Conservation (phyloP, 441 rosid genomes). For the Metrosideros polymorpha region DNA sequence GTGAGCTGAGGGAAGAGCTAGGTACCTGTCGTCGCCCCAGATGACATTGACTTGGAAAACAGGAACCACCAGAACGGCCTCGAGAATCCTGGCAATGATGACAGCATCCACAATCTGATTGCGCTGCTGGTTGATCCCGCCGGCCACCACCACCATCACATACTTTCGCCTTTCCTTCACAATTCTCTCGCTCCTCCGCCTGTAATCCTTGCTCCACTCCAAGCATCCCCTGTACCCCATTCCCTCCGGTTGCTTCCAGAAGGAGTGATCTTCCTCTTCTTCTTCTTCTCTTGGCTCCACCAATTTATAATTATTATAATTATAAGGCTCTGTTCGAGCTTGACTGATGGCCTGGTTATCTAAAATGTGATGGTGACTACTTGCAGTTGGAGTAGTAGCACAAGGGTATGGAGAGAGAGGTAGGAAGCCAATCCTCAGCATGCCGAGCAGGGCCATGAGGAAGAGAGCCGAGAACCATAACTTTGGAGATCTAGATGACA, state of each 20-base stretch:
- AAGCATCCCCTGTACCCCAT: conserved; percentile 9
- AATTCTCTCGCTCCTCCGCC: not conserved
- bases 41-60: conserved; percentile 9
- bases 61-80: conserved; percentile 11
- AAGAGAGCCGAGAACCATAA: conserved; percentile 1
- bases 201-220: conserved; percentile 3
- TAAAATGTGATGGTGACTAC: not conserved
- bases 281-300: not conserved
- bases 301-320: not conserved
- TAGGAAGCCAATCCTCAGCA: not conserved
- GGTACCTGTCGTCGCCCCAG: conserved; percentile 15
- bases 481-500: not conserved
- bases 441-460: not conserved
- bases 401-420: not conserved
- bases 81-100: conserved; percentile 13
- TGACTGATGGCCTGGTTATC: not conserved
- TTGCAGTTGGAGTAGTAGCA: not conserved
- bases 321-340: not conserved
- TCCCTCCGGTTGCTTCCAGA: conserved; percentile 13
- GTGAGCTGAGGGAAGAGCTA: not conserved
- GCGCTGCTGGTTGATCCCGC: conserved; percentile 16
- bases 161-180: conserved; percentile 11
- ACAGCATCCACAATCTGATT: conserved; percentile 14
- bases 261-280: not conserved
- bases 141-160: conserved; percentile 9